Percentiles rank a stretch among this genome's conserved stretches.
Conservation (phyloP, 495 filamentous ascomycete genomes). For the Daldinia childiae region DNA sequence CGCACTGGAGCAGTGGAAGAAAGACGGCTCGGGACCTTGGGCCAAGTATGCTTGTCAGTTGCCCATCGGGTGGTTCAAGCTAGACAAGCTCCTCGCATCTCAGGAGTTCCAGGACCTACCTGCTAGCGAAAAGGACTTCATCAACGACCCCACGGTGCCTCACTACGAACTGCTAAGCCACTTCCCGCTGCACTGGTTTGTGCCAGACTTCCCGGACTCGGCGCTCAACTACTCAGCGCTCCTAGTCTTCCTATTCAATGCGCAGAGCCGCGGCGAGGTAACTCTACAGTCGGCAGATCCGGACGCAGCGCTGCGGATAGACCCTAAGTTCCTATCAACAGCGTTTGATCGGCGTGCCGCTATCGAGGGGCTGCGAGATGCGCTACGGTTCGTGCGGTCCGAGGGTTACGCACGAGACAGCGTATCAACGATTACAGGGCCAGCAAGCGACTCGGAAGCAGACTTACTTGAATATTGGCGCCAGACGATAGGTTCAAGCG, state of each 20-base stretch:
- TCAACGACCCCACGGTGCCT: conserved; percentile 59
- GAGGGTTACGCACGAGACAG: conserved; percentile 60
- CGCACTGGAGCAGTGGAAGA: conserved; percentile 59
- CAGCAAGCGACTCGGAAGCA: conserved; percentile 63
- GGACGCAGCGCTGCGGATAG: conserved; percentile 61
- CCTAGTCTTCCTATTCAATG: conserved; percentile 50
- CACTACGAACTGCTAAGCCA: conserved; percentile 51
- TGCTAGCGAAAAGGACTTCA: conserved; percentile 50
- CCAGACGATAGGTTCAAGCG: conserved; percentile 46
- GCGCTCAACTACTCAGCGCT: conserved; percentile 47
- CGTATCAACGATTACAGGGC: conserved; percentile 52
- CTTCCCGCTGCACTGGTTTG: conserved; percentile 58
- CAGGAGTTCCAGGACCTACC: conserved; percentile 29
- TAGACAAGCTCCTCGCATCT: conserved; percentile 47
- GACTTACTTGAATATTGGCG: conserved; percentile 62
- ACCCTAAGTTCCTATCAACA: conserved; percentile 65
- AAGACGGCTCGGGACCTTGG: conserved; percentile 59
- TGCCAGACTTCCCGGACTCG: conserved; percentile 45
- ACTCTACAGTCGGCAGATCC: conserved; percentile 65
- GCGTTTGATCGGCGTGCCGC: conserved; percentile 66
- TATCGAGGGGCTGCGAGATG: conserved; percentile 62
- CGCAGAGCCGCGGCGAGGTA: conserved; percentile 59
- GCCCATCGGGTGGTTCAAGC: conserved; percentile 65
- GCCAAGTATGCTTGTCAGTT: conserved; percentile 53
- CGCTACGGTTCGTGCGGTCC: conserved; percentile 54